A percentile compares a stretch with the other conserved stretches of the same genome.
Evolutionary conservation across 1,139 yeast species (phyloP).

Genomic region (Lodderomyces jiufengensis): DNA sequence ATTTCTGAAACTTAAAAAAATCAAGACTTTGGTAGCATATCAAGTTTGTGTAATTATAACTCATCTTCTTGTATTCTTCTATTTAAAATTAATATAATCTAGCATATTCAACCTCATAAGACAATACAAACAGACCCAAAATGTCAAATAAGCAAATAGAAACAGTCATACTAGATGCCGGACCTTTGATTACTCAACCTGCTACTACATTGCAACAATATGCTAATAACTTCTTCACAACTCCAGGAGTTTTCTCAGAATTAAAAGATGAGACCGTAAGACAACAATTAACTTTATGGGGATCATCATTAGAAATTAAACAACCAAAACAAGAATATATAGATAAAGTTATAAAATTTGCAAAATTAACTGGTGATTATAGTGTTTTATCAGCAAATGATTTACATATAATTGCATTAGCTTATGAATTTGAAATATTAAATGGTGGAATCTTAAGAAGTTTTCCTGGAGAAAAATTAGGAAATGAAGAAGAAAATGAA

Average conservation of each 20-base stretch:
- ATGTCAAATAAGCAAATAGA: conserved; percentile 29
- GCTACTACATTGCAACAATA: conserved; percentile 68
- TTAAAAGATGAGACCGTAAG: conserved; percentile 83
- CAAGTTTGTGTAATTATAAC: no score
- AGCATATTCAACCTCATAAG: no score
- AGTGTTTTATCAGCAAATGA: conserved; percentile 86
- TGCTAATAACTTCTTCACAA: conserved; percentile 72
- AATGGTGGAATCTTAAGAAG: conserved; percentile 65
- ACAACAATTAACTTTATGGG: conserved; percentile 76
- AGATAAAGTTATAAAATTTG: conserved; percentile 66
- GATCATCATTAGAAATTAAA: conserved; percentile 55
- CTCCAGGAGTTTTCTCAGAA: conserved; percentile 88
- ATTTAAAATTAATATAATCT: no score
- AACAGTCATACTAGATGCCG: conserved; percentile 82
- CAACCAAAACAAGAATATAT: conserved; percentile 73
- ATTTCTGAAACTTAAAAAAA: no score
- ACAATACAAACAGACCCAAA: no score
- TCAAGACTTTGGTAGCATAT: no score
- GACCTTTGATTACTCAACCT: conserved; percentile 85
- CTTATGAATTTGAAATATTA: conserved; percentile 82
- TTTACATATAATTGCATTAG: conserved; percentile 85
- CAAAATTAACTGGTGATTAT: conserved; percentile 88
- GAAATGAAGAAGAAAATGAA: conserved; percentile 9
- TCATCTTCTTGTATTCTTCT: no score
- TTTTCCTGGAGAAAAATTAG: conserved; percentile 59